Evolutionary conservation across 1,284 basidiomycete genomes (phyloP), one percentile per base, ranked within the genome.

Genomic region (Malassezia pachydermatis): DNA sequence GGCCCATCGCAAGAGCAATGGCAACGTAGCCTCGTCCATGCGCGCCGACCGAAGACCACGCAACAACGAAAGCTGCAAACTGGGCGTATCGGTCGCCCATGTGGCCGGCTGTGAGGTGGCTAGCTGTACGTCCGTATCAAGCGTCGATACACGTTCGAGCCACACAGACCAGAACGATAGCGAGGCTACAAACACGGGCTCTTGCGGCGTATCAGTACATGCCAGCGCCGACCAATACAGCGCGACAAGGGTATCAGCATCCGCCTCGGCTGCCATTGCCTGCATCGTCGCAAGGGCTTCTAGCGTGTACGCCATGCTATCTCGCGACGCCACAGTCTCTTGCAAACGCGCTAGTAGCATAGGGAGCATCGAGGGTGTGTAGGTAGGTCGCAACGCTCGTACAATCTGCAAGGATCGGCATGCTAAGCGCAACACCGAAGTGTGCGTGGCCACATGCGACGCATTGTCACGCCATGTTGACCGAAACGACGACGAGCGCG

Each of bases 341-440:
- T 86, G 86, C 13, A 94, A 75, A 36, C 89, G 80, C 19, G 84
- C 84, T 0, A 95, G 77, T 28, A 92, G 78, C 41, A 84, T 79
- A 0, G 84, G 84, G 24, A 95, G 76, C 73, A 87, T 84, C 10
- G 78, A 75, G 42, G 83, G 79, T 41, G 80, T 82, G 37, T 87
- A 78, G 27, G 78, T 76, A 0, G 87, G 84, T 57, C 81, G 79
- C n/a, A 95, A 75, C 1, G 84, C 81, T 30, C 88, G 81, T 73
- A 88, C 88, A n/a, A 88, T 77, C 69, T 94, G 88, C 57, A 95
- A 77, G 2, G 89, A 92, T 25, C 88, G 80, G 73, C 86, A 88
- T 0, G 90, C 88, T 24, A 84, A 81, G 41, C 83, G 82, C 32
- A 87, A 80, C 53, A 89, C 86, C 4, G 87, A 84, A 61, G 86